Base-by-base conservation (phyloP, 2,329 filamentous ascomycete genomes). In the Aspergillus oerlinghausenensis region DNA sequence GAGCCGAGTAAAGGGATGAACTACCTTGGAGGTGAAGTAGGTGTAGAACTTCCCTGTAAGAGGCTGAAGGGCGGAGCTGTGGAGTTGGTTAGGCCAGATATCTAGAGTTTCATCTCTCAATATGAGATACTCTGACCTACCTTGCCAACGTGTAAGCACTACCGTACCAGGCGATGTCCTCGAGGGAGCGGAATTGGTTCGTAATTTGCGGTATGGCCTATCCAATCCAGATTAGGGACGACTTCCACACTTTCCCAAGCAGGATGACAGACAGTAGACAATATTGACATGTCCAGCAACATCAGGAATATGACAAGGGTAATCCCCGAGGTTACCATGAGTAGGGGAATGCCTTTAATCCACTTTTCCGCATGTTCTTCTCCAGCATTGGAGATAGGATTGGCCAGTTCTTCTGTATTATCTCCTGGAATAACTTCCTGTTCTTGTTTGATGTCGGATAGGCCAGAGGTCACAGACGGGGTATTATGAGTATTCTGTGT, bases 281-380 rank as follows among this genome's bases (percentile, higher is more conserved):
- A 74, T 51, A 84, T 83, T 1, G 81, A 80, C 40, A 74, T 78
- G 55, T 84, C 82, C 3, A 84, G 60, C 58, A 83, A 61, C 67
- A 80, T 76, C 19, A 82, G 61, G 57, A 82, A 82, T 14, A 74
- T 72, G 7, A 73, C 75, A 3, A 79, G 58, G 0, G 77, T 78
- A 14, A 82, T 64, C 2, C 69, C 69, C 5, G 58, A 57, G 19
- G 77, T 64, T n/a, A 72, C 61, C 50, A 64, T 59, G 21, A 59
- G 38, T 3, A 67, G 58, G 28, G 51, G 48, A 11, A 59, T 45
- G 9, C 66, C 66, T 7, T 50, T 51, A 10, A 68, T 51, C 55
- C 63, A 65, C 14, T 60, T 52, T 1, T 47, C 28, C 54, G 42
- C 29, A 14, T 3, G 21, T 29, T 52, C 49, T 32, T 10, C 8